Evolutionary conservation across 495 filamentous ascomycete species (phyloP).

Genomic region (Articulospora tetracladia): DNA sequence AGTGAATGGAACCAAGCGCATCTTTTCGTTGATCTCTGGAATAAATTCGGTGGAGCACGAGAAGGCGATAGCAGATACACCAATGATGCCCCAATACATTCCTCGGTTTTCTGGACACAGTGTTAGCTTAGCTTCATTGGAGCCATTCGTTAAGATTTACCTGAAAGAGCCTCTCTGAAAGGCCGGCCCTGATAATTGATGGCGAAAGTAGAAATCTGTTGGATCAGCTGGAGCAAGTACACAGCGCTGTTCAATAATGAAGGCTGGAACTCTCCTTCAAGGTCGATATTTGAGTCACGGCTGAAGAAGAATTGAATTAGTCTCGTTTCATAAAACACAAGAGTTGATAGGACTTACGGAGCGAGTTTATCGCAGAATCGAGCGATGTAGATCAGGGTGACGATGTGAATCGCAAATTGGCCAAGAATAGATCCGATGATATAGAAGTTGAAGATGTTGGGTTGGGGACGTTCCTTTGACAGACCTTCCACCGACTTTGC

Average conservation of each 20-base stretch:
- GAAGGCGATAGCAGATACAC: slow-evolving; percentile 86
- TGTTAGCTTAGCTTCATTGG: slow-evolving; percentile 1
- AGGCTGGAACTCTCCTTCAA: slow-evolving; percentile 92
- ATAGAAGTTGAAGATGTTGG: slow-evolving; percentile 98
- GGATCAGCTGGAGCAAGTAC: slow-evolving; percentile 96
- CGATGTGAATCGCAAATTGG: slow-evolving; percentile 96
- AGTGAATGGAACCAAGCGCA: slow-evolving; percentile 90
- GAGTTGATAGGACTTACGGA: slow-evolving; percentile 58
- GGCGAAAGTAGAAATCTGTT: slow-evolving; percentile 98
- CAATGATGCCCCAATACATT: slow-evolving; percentile 96
- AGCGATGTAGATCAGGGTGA: slow-evolving; percentile 90
- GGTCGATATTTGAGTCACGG: slow-evolving; percentile 69
- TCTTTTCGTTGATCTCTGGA: slow-evolving; percentile 90
- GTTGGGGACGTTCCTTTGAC: slow-evolving; percentile 95
- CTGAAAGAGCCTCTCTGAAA: slow-evolving; percentile 87
- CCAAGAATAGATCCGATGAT: slow-evolving; percentile 98
- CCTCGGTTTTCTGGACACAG: slow-evolving; percentile 69
- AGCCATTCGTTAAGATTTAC: neutral
- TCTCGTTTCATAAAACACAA: slow-evolving; percentile 1
- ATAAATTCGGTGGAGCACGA: slow-evolving; percentile 95
- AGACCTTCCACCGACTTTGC: slow-evolving; percentile 92
- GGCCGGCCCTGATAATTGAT: slow-evolving; percentile 99
- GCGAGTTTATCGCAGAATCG: slow-evolving; percentile 78
- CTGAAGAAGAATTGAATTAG: slow-evolving; percentile 45
- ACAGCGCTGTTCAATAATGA: slow-evolving; percentile 95